These are phyloP conservation scores for Trametes coccinea DNA, from an alignment of 768 basidiomycete species.

Conservation along the genomic window DNA sequence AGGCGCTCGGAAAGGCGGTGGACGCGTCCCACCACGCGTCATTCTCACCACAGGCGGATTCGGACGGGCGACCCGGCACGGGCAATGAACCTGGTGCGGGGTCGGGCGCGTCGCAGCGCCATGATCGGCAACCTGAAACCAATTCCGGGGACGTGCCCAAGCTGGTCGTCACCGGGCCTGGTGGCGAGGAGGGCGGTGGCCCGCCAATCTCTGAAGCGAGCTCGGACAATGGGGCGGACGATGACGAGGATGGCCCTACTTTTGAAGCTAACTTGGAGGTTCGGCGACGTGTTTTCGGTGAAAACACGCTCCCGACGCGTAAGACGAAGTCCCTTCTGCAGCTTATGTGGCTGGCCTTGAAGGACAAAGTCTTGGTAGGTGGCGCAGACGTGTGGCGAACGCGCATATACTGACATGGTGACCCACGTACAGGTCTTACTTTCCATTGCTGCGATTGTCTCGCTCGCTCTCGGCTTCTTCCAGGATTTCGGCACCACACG, in stretches of 20 bases:
- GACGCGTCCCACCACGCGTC: constrained; percentile 14
- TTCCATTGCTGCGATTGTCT: constrained; percentile 89
- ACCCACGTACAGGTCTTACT: constrained; percentile 67
- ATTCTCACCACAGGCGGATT: not conserved
- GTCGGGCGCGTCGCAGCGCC: constrained; percentile 35
- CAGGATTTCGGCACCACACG: constrained; percentile 83
- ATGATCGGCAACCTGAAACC: constrained; percentile 27
- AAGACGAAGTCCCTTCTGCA: constrained; percentile 49
- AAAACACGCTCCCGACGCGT: constrained; percentile 50
- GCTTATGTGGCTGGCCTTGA: constrained; percentile 63
- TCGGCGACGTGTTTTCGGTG: constrained; percentile 50
- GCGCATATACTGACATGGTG: constrained; percentile 18
- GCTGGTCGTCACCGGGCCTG: constrained; percentile 28
- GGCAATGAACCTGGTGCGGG: constrained; percentile 30
- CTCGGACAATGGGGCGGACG: constrained; percentile 14
- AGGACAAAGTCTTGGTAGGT: constrained; percentile 63
- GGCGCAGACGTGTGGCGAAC: not conserved
- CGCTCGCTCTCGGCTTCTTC: constrained; percentile 91
- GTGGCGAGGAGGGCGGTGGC: constrained; percentile 21
- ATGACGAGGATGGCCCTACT: constrained; percentile 21
- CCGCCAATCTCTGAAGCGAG: constrained; percentile 5
- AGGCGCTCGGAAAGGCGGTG: constrained; percentile 14
- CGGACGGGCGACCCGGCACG: constrained; percentile 22
- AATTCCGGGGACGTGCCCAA: constrained; percentile 25
- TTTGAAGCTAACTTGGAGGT: constrained; percentile 42